Base-by-base conservation (phyloP, 73 alveolate genomes). In the Paramecium primaurelia region DNA sequence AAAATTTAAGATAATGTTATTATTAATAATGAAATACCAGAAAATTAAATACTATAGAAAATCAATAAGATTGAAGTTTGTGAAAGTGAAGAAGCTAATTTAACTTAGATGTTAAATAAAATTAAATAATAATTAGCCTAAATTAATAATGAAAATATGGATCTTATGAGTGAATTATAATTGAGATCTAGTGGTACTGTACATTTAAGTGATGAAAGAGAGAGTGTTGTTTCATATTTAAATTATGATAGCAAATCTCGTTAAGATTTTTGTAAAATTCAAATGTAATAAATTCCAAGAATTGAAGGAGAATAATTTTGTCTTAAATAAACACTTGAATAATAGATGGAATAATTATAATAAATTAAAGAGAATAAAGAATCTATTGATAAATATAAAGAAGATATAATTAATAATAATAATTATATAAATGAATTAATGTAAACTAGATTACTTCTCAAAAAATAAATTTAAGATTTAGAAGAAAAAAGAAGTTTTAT, bases 401-500 rank as follows among this genome's bases (percentile, higher is more conserved):
- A 64, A 28, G 84, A 64, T 12, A 32, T 64, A 3, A 8, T 1
- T 9, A 14, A 10, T 28, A 64, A 64, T 26, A 34, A 64, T 32
- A 20, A 28, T 14, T 64, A 64, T 28, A 64, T 25, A 8, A 11
- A 28, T 8, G 49, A 64, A 2, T 32, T 64, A 4, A 32, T 64
- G 20, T 32, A 6, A 3, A 64, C 47, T 5, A 64, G 47, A 64
- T 11, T 32, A 6, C 47, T 25, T 6, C 11, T 64, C 1, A 64
- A 12, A 34, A 64, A 64, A 34, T 12, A 64, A 28, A 64, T 59
- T 59, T 14, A 59, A 25, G 77, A 59, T 59, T 30, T 59, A 11
- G 77, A 59, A 59, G 77, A 59, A 59, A 59, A 59, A 30, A 59
- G 77, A 59, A 59, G 77, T 59, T 59, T 59, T 30, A 59, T 59